Base-by-base conservation (phyloP, 2,329 filamentous ascomycete species). In the Penicillium occitanis region DNA sequence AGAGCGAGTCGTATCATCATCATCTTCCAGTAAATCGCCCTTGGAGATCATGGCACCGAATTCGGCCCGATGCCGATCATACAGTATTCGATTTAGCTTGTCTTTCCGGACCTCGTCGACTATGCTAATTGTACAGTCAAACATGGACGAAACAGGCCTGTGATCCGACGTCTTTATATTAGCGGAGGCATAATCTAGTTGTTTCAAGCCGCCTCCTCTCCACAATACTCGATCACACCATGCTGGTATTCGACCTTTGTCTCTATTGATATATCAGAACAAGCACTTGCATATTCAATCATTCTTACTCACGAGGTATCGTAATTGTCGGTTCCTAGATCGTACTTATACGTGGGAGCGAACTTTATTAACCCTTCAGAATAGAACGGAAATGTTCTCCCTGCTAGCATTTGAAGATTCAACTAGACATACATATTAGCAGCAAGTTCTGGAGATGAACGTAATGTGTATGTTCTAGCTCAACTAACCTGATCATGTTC, bases 141-240 rank as follows among this genome's bases (percentile, higher is more conserved):
- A 99, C 0, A 88, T 88, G 13, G 92, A 93, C 78, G 92, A 97
- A 0, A 99, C 94, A 1, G 95, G 95, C n/a, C 93, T 87, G 77
- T 99, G 95, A 74, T 99, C 95, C 0, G 95, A 99, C 76, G 98
- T 97, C 13, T 86, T 87, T 42, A 99, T 82, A 35, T 92, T 89
- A 3, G 93, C 93, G 63, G 87, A 90, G 73, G 91, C 87, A 78
- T 99, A 99, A 37, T 91, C 86, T 11, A 91, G 82, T 75, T 98
- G 95, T 50, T 89, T 88, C 42, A 99, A 85, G 71, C 92, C 93
- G 67, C 86, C 82, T 7, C 95, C 95, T 79, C 93, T 96, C 67
- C 91, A 90, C 8, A 99, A 81, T 55, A 99, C 91, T 44, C 95
- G 91, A 78, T 99, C 95, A 68, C 93, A 97, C 95, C 95, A 99